Base-by-base conservation (phyloP, 2,329 filamentous ascomycete genomes). In the Diaporthe eres region DNA sequence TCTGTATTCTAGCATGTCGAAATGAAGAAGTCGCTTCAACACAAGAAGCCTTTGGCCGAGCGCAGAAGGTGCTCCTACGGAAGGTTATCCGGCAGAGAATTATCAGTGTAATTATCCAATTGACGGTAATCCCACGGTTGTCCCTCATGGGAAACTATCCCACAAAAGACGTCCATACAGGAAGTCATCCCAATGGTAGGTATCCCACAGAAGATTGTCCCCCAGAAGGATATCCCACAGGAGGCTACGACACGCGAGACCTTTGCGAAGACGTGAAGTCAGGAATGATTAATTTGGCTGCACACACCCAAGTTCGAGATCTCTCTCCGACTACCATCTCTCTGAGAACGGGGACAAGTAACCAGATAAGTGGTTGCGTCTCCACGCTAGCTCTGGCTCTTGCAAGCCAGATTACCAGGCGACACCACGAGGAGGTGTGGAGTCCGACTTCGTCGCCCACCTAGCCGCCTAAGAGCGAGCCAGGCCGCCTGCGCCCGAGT, bases 301-400 rank as follows among this genome's bases (percentile, higher is more conserved):
- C 4, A 19, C 17, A 44, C 17, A 19, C 42, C 42, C 17, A 44
- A 44, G 42, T 44, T 44, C 15, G 17, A 17, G 51, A 15, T 55
- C 15, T 15, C 51, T 25, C 49, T 53, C 13, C 5, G 25, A 28
- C 25, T 19, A 55, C 25, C n/a, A 55, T 13, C 51, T 28, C 49
- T 28, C 25, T 25, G 12, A 12, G 1, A 13, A 28, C 12, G 17
- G 42, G 51, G 4, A 55, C 25, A 28, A 28, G 25, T 55, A 28
- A 13, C 2, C 25, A 28, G 25, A 55, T 28, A 28, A 15, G 4
- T 15, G 13, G 13, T 55, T 55, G 51, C 51, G 25, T 28, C 51
- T 28, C 51, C 51, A 17, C 51, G 51, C 51, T 55, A 55, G 51
- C 51, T 55, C 51, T 55, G 51, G n/a, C 51, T 55, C 25, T 55